Conservation (phyloP, 2,329 filamentous ascomycete genomes). For the Ophiostoma ips region DNA sequence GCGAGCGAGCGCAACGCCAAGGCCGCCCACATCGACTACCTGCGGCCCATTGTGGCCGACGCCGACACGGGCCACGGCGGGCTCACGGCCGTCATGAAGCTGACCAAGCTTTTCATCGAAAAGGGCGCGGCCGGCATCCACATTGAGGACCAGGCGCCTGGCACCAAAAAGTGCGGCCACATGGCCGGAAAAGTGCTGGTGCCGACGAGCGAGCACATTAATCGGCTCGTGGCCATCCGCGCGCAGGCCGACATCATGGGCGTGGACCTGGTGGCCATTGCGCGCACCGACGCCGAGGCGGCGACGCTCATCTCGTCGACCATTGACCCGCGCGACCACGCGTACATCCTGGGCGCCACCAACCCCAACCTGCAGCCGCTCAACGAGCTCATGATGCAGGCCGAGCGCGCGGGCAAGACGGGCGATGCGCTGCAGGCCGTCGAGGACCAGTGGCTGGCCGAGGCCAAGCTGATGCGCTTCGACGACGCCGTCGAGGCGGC, state of each 20-base stretch:
- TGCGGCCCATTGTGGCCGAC: slow-evolving; percentile 91
- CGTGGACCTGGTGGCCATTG: slow-evolving; percentile 75
- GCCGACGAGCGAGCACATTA: slow-evolving; percentile 95
- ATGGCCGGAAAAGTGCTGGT: slow-evolving; percentile 98
- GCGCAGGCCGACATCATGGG: slow-evolving; percentile 99
- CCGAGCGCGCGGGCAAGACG: slow-evolving; percentile 67
- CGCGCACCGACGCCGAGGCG: slow-evolving; percentile 92
- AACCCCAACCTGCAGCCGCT: slow-evolving; percentile 75
- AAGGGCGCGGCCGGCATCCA: slow-evolving; percentile 95
- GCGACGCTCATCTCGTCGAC: slow-evolving; percentile 94
- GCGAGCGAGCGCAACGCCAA: slow-evolving; percentile 48
- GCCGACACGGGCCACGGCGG: slow-evolving; percentile 96
- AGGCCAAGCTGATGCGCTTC: slow-evolving; percentile 77
- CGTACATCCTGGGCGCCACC: slow-evolving; percentile 81
- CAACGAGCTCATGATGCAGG: slow-evolving; percentile 79
- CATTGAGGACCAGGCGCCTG: slow-evolving; percentile 95
- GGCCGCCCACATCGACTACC: slow-evolving; percentile 75
- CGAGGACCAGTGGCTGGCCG: slow-evolving; percentile 72
- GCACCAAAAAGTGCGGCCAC: slow-evolving; percentile 98
- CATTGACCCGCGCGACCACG: slow-evolving; percentile 89
- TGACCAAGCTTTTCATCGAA: slow-evolving; percentile 95
- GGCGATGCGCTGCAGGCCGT: slow-evolving; percentile 76
- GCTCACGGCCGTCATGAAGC: slow-evolving; percentile 97
- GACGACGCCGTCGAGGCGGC: slow-evolving; percentile 75
- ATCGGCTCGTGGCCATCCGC: slow-evolving; percentile 88